These are phyloP conservation scores for Cyberlindnera americana DNA, from an alignment of 805 yeast genomes.

Conservation along the genomic window DNA sequence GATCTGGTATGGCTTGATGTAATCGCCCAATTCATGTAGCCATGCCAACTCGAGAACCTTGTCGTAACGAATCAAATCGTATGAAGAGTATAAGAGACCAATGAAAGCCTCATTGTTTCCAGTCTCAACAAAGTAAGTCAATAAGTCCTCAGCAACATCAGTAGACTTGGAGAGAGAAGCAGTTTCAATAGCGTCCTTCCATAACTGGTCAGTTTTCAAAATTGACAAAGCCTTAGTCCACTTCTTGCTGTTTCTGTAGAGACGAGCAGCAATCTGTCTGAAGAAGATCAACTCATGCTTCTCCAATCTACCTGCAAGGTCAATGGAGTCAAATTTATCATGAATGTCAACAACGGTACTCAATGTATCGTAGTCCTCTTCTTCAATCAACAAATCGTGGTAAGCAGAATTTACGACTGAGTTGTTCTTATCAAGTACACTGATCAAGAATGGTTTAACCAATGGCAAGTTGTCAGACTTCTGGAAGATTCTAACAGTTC, in stretches of 20 bases:
- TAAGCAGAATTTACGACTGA: slow-evolving; percentile 92
- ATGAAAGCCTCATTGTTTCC: slow-evolving; percentile 95
- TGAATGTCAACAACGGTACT: slow-evolving; percentile 82
- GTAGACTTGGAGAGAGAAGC: slow-evolving; percentile 77
- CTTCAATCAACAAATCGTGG: slow-evolving; percentile 93
- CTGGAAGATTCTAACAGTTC: slow-evolving; percentile 92
- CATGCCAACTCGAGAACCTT: slow-evolving; percentile 86
- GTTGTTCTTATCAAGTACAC: slow-evolving; percentile 86
- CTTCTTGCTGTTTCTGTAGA: slow-evolving; percentile 92
- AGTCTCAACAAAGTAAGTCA: slow-evolving; percentile 91
- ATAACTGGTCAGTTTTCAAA: slow-evolving; percentile 85
- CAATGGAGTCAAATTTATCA: slow-evolving; percentile 90
- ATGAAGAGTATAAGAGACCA: slow-evolving; percentile 83
- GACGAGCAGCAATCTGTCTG: slow-evolving; percentile 92
- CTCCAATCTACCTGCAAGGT: slow-evolving; percentile 88
- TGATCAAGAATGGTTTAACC: slow-evolving; percentile 90
- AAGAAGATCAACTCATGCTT: slow-evolving; percentile 87
- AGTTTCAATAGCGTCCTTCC: slow-evolving; percentile 92
- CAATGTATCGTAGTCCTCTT: slow-evolving; percentile 90
- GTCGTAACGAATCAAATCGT: slow-evolving; percentile 75
- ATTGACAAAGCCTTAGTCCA: slow-evolving; percentile 86
- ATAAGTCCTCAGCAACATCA: slow-evolving; percentile 83
- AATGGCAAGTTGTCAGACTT: slow-evolving; percentile 95
- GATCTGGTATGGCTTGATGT: slow-evolving; percentile 88
- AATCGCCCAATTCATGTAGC: slow-evolving; percentile 81